Evolutionary conservation across 305 asterid genomes (phyloP).

Genomic region (Caryopteris hybrid): DNA sequence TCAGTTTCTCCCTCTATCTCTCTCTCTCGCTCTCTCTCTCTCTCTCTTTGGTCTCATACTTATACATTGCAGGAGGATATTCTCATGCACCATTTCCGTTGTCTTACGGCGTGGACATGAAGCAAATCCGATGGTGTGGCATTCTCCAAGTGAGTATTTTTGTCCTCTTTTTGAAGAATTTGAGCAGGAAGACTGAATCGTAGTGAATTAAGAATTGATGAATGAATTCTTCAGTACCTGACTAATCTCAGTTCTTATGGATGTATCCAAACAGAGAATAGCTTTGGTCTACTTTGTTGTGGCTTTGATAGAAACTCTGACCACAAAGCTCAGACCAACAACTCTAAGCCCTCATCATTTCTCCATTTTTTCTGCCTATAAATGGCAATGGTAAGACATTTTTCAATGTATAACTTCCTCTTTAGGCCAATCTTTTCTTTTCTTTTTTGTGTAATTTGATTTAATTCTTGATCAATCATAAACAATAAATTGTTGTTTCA

Average conservation of each 20-base stretch:
- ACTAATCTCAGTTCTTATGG: too few relatives aligned
- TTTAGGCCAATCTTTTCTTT: not conserved
- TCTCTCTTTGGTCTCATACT: not conserved
- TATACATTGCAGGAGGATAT: constrained; percentile 56
- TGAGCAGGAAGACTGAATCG: not conserved
- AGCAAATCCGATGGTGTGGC: constrained; percentile 73
- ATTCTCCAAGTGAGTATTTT: constrained; percentile 59
- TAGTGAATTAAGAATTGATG: too few relatives aligned
- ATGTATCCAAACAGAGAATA: constrained; percentile 52
- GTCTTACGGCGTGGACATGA: constrained; percentile 69
- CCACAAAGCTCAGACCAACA: constrained; percentile 64
- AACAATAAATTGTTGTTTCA: constrained; percentile 1
- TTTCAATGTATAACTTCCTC: not conserved
- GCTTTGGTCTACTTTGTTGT: constrained; percentile 79
- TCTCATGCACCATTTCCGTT: constrained; percentile 73
- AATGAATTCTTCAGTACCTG: too few relatives aligned
- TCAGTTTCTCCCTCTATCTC: not conserved
- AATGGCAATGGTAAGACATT: constrained; percentile 74
- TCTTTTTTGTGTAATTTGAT: not conserved
- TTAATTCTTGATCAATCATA: not conserved
- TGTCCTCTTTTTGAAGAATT: not conserved
- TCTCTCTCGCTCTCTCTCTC: not conserved
- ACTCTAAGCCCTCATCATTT: constrained; percentile 32
- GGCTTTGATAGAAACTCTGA: constrained; percentile 67
- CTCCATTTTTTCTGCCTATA: constrained; percentile 73